These are phyloP conservation scores for Pleurotus djamor DNA, from an alignment of 768 basidiomycete species.

Conservation along the genomic window DNA sequence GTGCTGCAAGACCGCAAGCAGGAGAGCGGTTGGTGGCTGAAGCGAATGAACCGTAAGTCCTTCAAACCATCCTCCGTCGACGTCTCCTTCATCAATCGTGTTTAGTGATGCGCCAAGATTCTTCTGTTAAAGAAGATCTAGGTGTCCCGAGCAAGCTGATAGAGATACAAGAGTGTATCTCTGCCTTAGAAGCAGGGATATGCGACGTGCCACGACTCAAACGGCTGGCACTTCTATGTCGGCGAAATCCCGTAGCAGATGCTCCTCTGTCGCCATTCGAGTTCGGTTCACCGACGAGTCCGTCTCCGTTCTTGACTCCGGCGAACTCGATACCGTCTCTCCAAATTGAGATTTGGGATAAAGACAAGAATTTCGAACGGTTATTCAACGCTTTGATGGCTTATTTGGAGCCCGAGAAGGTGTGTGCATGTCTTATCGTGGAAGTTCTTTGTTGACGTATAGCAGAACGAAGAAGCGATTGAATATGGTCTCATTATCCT, in stretches of 20 bases:
- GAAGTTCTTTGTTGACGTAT: not conserved
- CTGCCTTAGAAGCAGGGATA: conserved; percentile 48
- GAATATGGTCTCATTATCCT: conserved; percentile 80
- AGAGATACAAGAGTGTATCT: conserved; percentile 54
- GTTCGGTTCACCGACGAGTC: conserved; percentile 36
- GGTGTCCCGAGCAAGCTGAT: conserved; percentile 19
- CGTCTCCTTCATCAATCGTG: conserved; percentile 12
- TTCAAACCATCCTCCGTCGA: not conserved
- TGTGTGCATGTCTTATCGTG: conserved; percentile 20
- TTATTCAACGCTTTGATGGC: conserved; percentile 65
- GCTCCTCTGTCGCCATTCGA: conserved; percentile 42
- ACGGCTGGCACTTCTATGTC: conserved; percentile 63
- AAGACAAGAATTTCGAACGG: conserved; percentile 65
- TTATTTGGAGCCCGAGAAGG: conserved; percentile 63
- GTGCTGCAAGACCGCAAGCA: conserved; percentile 65
- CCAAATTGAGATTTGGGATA: conserved; percentile 68
- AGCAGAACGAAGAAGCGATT: conserved; percentile 60
- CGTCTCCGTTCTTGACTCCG: conserved; percentile 49
- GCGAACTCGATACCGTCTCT: conserved; percentile 41
- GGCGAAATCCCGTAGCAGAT: conserved; percentile 53
- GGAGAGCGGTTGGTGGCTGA: conserved; percentile 84
- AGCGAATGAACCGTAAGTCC: conserved; percentile 65
- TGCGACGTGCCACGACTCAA: conserved; percentile 57
- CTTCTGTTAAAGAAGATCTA: not conserved
- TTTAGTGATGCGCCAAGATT: conserved; percentile 20